These are phyloP conservation scores for Phytophthora colocasiae DNA, from an alignment of 352 stramenopile species.

Conservation along the genomic window DNA sequence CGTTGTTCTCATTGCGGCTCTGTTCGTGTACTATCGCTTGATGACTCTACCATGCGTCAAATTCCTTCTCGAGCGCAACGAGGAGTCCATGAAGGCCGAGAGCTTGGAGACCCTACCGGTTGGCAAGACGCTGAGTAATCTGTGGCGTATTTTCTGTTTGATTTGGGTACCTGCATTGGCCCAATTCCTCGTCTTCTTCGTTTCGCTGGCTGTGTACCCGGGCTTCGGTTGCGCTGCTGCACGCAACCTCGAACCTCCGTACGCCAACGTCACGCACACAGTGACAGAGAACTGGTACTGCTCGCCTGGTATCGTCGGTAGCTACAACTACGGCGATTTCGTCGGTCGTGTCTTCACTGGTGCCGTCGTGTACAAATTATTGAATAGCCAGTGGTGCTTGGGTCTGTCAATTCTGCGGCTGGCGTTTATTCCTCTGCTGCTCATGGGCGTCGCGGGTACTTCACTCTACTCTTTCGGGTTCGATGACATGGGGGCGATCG, in stretches of 20 bases:
- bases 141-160: constrained; percentile 58
- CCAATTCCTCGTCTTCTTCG: constrained; percentile 69
- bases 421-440: constrained; percentile 62
- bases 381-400: constrained; percentile 55
- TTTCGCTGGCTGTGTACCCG: constrained; percentile 62
- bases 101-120: constrained; percentile 33
- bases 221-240: constrained; percentile 55
- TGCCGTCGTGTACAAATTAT: constrained; percentile 54
- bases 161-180: constrained; percentile 54
- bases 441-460: constrained; percentile 60
- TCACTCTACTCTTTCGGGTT: constrained; percentile 63
- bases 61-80: constrained; percentile 65
- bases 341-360: constrained; percentile 60
- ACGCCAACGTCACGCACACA: constrained; percentile 24
- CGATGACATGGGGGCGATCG: constrained; percentile 30
- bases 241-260: constrained; percentile 42
- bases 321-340: constrained; percentile 75
- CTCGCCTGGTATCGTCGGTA: constrained; percentile 61
- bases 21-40: constrained; percentile 52
- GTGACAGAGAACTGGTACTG: constrained; percentile 52
- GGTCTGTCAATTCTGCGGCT: constrained; percentile 49
- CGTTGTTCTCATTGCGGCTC: constrained; percentile 51
- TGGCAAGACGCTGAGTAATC: constrained; percentile 40
- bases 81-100: constrained; percentile 33
- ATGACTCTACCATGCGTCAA: constrained; percentile 48